These are phyloP conservation scores for Schrenkiella parvula DNA, from an alignment of 345 rosid genomes.

Conservation along the genomic window DNA sequence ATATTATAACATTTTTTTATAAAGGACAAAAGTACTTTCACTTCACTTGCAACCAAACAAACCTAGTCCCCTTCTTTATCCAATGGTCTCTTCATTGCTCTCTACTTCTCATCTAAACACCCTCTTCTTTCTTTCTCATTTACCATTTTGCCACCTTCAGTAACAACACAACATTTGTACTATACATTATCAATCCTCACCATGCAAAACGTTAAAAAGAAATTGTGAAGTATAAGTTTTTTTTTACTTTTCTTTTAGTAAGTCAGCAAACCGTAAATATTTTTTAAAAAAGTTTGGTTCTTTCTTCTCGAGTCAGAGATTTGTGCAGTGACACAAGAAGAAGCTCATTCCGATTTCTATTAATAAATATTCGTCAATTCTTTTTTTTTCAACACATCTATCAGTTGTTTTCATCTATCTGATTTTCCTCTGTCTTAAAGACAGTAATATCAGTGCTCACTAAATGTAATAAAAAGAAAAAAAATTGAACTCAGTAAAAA, in stretches of 20 bases:
- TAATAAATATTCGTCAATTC: background rate
- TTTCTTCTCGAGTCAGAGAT: constrained; percentile 23
- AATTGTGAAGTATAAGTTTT: background rate
- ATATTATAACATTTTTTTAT: background rate
- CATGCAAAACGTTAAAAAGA: background rate
- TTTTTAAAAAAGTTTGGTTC: constrained; percentile 1
- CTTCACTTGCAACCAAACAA: constrained; percentile 38
- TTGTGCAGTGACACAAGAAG: constrained; percentile 27
- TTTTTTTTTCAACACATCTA: background rate
- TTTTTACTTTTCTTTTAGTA: too few relatives aligned
- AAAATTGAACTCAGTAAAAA: background rate
- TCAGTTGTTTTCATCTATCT: constrained; percentile 18
- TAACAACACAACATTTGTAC: background rate
- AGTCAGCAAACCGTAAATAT: background rate
- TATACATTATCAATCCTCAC: background rate
- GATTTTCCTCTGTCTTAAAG: constrained; percentile 4
- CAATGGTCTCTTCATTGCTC: constrained; percentile 33
- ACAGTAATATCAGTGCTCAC: constrained; percentile 18
- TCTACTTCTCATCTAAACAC: constrained; percentile 21
- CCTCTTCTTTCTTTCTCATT: constrained; percentile 17
- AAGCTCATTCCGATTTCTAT: constrained; percentile 14
- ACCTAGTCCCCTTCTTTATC: constrained; percentile 38
- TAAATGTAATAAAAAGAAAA: background rate
- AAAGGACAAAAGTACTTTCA: constrained; percentile 32
- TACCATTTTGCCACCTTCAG: constrained; percentile 6